Percentiles rank a stretch among this genome's conserved stretches.
These are phyloP conservation scores for Physcia stellaris DNA, from an alignment of 495 filamentous ascomycete species.

Conservation along the genomic window DNA sequence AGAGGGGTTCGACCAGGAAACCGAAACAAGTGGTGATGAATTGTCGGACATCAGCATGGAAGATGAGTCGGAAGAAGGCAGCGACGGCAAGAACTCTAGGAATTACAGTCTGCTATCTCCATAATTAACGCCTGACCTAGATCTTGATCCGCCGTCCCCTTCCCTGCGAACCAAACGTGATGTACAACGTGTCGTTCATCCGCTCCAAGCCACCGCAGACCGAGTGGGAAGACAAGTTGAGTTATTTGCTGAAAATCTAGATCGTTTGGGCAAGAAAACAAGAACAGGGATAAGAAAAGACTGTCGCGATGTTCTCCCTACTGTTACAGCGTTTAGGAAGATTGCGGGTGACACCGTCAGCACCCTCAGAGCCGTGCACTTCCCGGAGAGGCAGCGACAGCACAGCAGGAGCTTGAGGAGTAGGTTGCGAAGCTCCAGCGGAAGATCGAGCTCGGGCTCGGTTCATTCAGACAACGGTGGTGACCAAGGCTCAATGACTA, in stretches of 20 bases:
- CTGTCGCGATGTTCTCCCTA: conserved; percentile 13
- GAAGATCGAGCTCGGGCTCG: conserved; percentile 3
- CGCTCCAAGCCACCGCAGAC: conserved; percentile 43
- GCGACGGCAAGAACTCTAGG: conserved; percentile 1
- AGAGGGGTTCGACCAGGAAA: conserved; percentile 7
- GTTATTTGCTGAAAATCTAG: conserved; percentile 51
- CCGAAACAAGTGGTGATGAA: too few relatives aligned
- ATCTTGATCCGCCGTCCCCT: conserved; percentile 18
- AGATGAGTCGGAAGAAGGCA: conserved; percentile 2
- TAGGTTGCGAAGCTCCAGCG: conserved; percentile 8
- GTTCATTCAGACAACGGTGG: not conserved
- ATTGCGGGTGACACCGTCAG: conserved; percentile 18
- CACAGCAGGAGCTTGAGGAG: conserved; percentile 12
- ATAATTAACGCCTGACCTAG: conserved; percentile 6
- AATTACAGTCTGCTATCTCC: not conserved
- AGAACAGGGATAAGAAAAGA: conserved; percentile 2
- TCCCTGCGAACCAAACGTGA: conserved; percentile 34
- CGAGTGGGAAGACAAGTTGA: conserved; percentile 50
- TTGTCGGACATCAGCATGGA: conserved; percentile 10
- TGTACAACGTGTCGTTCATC: conserved; percentile 36
- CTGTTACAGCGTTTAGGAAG: conserved; percentile 21
- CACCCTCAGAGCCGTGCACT: conserved; percentile 21
- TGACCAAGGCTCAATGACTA: conserved; percentile 6
- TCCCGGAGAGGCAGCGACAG: conserved; percentile 19
- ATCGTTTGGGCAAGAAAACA: conserved; percentile 29